Conservation (phyloP, 2,329 filamentous ascomycete species). For the Botrytis porri region DNA sequence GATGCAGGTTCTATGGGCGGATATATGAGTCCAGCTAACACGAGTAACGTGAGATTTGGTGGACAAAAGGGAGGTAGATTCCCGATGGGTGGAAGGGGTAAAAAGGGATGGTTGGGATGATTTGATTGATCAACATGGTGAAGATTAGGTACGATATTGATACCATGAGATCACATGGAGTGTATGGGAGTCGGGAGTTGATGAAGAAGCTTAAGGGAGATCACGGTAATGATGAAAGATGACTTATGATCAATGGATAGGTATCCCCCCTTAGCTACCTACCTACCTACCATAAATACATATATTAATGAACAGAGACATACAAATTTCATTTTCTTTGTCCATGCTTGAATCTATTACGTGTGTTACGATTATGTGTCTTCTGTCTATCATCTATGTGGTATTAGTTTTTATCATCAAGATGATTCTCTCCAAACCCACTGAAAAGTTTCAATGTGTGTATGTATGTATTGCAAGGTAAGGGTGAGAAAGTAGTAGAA, state of each 20-base stretch:
- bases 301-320: background rate
- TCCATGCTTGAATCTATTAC: too few relatives aligned
- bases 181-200: background rate
- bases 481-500: too few relatives aligned
- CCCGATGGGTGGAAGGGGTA: background rate
- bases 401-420: background rate
- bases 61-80: conserved; percentile 1
- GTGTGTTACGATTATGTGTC: background rate
- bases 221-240: conserved; percentile 11
- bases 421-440: background rate
- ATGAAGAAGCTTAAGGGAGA: background rate
- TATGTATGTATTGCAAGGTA: too few relatives aligned
- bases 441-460: background rate
- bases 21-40: background rate
- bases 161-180: background rate
- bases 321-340: background rate
- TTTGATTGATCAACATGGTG: background rate
- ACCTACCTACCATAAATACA: background rate
- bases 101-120: background rate
- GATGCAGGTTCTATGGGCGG: background rate
- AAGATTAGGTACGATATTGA: background rate
- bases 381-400: background rate
- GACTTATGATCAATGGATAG: conserved; percentile 8
- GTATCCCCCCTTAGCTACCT: background rate
- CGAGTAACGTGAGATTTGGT: background rate